Evolutionary conservation across 768 basidiomycete genomes (phyloP).

Genomic region (Holtermanniella nyarrowii): DNA sequence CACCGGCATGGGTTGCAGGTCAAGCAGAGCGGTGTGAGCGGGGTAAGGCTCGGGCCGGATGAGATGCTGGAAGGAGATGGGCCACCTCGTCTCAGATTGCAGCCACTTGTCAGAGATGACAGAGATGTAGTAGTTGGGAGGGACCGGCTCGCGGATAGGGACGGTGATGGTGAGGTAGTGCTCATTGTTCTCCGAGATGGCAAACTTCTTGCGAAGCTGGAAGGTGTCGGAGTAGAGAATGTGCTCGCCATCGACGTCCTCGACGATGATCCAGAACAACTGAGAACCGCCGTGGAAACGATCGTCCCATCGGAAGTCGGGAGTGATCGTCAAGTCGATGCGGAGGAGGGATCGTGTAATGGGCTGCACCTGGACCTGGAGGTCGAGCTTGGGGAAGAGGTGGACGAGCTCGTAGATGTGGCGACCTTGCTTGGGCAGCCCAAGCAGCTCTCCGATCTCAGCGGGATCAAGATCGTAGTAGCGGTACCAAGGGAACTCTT

Average conservation of each 20-base stretch:
- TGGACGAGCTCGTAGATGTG: constrained; percentile 88
- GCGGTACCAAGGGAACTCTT: constrained; percentile 97
- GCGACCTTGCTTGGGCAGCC: constrained; percentile 83
- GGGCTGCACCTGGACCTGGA: constrained; percentile 93
- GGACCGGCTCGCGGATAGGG: constrained; percentile 92
- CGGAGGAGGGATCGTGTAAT: constrained; percentile 87
- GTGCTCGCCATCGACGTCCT: constrained; percentile 94
- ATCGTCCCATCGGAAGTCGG: constrained; percentile 98
- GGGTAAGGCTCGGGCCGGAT: constrained; percentile 97
- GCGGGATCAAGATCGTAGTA: constrained; percentile 80
- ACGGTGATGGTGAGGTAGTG: constrained; percentile 91
- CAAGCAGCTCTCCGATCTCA: constrained; percentile 90
- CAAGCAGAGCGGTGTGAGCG: constrained; percentile 77
- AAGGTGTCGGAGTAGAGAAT: constrained; percentile 92
- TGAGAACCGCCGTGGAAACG: constrained; percentile 81
- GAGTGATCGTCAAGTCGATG: constrained; percentile 83
- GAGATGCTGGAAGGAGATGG: constrained; percentile 94
- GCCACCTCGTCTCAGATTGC: constrained; percentile 85
- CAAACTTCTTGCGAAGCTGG: constrained; percentile 80
- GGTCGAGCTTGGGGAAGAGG: constrained; percentile 88
- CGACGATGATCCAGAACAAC: constrained; percentile 85
- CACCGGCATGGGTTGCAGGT: constrained; percentile 79
- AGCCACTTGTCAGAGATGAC: constrained; percentile 92
- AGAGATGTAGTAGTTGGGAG: constrained; percentile 96
- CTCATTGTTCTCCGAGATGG: constrained; percentile 56